Conservation (phyloP, 768 basidiomycete genomes). For the Trametes maxima region DNA sequence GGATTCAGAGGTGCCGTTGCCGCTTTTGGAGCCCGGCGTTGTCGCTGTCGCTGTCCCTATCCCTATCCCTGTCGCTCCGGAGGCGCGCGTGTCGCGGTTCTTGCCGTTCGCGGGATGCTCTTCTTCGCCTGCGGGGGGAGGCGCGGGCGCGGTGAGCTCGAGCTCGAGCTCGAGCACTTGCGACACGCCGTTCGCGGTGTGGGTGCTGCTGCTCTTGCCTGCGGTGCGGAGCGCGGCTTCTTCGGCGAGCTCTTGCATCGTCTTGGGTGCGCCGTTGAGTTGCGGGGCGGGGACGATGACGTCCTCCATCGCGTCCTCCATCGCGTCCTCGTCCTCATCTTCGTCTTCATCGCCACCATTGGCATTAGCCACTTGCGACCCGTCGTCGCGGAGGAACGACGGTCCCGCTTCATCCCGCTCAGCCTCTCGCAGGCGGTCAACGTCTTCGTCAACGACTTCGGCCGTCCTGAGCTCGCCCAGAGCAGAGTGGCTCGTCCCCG, state of each 20-base stretch:
- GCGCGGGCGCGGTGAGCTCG: slow-evolving; percentile 1
- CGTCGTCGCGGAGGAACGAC: not conserved
- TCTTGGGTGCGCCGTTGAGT: slow-evolving; percentile 46
- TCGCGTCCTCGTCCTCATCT: slow-evolving; percentile 33
- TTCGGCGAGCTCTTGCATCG: slow-evolving; percentile 68
- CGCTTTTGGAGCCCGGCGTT: slow-evolving; percentile 18
- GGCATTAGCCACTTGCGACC: slow-evolving; percentile 24
- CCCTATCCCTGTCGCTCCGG: too few species aligned
- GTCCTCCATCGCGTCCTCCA: slow-evolving; percentile 28
- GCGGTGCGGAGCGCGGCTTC: slow-evolving; percentile 29
- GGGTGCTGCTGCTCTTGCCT: not conserved
- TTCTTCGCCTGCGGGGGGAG: not conserved
- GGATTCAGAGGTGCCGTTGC: too few species aligned
- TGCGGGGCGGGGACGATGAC: slow-evolving; percentile 10
- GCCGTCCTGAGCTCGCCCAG: slow-evolving; percentile 14
- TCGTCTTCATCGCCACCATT: slow-evolving; percentile 31
- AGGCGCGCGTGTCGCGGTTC: too few species aligned
- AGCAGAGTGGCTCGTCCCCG: slow-evolving; percentile 12
- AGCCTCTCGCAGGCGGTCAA: slow-evolving; percentile 3
- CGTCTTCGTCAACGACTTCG: not conserved
- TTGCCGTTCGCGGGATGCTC: too few species aligned
- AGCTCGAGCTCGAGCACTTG: not conserved
- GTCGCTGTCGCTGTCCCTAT: slow-evolving; percentile 2
- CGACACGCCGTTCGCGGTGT: not conserved
- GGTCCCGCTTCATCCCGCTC: slow-evolving; percentile 7